These are phyloP conservation scores for Trichoderma guizhouense DNA, from an alignment of 2,329 filamentous ascomycete species.

Conservation along the genomic window DNA sequence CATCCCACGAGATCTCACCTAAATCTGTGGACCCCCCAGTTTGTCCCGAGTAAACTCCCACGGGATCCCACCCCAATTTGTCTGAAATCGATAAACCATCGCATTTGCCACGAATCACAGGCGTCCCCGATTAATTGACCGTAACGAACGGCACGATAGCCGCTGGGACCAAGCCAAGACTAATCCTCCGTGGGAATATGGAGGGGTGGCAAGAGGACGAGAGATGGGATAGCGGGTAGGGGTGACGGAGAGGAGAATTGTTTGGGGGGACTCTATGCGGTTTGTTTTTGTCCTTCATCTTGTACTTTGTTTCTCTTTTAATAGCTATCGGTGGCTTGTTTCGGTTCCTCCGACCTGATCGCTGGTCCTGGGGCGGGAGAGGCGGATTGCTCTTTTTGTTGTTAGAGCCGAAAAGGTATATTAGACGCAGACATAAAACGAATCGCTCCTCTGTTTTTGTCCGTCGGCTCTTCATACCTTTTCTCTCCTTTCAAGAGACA, in stretches of 20 bases:
- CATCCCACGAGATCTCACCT: not conserved
- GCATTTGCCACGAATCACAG: not conserved
- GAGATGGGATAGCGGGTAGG: not conserved
- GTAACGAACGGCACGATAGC: not conserved
- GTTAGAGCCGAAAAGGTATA: not conserved
- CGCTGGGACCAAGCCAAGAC: not conserved
- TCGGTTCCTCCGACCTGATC: not conserved
- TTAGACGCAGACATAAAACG: not conserved
- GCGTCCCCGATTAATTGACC: slow-evolving; percentile 10
- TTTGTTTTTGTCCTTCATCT: not conserved
- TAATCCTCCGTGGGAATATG: not conserved
- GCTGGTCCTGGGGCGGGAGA: not conserved
- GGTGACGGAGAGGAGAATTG: not conserved
- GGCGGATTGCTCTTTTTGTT: not conserved
- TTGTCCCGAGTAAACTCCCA: slow-evolving; percentile 8
- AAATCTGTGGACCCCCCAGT: not conserved
- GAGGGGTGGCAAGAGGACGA: not conserved
- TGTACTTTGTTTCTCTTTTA: not conserved
- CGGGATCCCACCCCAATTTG: not conserved
- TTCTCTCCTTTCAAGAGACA: not conserved
- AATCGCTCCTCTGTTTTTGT: not conserved
- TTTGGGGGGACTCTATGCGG: not conserved
- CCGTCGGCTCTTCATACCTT: not conserved
- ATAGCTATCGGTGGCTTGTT: not conserved
- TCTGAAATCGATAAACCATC: not conserved